Evolutionary conservation across 2,329 filamentous ascomycete genomes (phyloP).

Genomic region (Fusarium sp.): DNA sequence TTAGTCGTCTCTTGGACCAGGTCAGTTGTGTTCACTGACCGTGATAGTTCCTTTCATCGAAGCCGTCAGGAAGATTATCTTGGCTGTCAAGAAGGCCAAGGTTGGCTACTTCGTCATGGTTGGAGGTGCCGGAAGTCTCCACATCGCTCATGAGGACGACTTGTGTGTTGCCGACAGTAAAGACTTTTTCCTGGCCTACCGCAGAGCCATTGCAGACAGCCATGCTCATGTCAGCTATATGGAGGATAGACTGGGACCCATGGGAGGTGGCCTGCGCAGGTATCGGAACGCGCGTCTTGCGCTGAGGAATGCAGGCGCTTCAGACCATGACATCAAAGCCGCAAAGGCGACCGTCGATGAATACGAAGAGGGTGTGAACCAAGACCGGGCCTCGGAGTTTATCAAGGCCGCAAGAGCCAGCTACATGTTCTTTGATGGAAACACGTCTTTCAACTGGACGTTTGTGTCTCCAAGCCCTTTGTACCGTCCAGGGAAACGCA

Average conservation of each 20-base stretch:
- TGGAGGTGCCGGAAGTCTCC: constrained; percentile 4
- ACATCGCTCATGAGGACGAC: neutral
- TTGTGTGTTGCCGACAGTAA: constrained; percentile 1
- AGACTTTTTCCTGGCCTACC: constrained; percentile 11
- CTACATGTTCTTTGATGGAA: constrained; percentile 19
- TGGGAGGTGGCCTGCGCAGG: neutral
- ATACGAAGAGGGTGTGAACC: neutral
- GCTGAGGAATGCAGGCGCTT: neutral
- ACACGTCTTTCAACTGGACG: constrained; percentile 19
- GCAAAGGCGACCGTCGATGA: neutral
- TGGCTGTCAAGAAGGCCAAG: constrained; percentile 2
- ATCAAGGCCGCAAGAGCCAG: constrained; percentile 7
- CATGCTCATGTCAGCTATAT: constrained; percentile 19
- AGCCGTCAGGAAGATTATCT: constrained; percentile 2
- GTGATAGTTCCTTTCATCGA: constrained; percentile 8
- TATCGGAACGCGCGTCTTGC: constrained; percentile 4
- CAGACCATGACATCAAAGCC: neutral
- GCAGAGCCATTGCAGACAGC: constrained; percentile 14
- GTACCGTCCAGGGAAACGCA: constrained; percentile 16
- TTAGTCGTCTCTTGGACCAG: neutral
- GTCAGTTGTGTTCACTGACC: neutral
- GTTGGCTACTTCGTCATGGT: constrained; percentile 24
- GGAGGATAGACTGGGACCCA: constrained; percentile 12
- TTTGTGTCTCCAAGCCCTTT: constrained; percentile 14
- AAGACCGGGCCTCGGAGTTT: constrained; percentile 1